Base-by-base conservation (phyloP, 768 basidiomycete species). In the Leccinellum luteum region DNA sequence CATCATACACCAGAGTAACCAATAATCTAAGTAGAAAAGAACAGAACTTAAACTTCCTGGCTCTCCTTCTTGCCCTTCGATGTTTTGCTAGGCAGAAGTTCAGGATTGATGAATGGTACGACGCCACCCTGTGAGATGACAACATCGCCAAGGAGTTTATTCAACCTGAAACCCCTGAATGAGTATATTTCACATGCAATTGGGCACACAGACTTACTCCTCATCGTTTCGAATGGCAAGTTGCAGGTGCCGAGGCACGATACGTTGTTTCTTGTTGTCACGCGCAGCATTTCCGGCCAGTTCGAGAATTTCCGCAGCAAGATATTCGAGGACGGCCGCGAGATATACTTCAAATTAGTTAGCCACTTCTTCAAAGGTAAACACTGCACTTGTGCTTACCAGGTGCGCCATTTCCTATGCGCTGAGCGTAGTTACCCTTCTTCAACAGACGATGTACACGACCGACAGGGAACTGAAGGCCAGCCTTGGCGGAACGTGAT, bases 61-160 rank as follows among this genome's bases (percentile, higher is more conserved):
- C 67, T 75, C 62, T 76, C 77, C 69, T 81, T 81, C 75, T 82
- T 83, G 69, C 78, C 80, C 69, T 78, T 81, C 53, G 73, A 70
- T 48, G 78, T 72, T 73, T 84, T 86, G 64, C 71, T 76, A 64
- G 82, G 82, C 55, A 83, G 67, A 32, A 83, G 77, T 65, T 75
- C 81, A 52, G 79, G 71, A 64, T 79, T 77, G 67, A 84, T 84
- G 66, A 72, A 70, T 53, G 79, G 80, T 25, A 81, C 74, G 45
- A 81, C 81, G 76, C 84, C 84, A 74, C 84, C 84, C 62, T 85
- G 83, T 35, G 82, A 84, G 74, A 85, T 85, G 69, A 82, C 78
- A 55, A 85, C 84, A 61, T 69, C 70, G 13, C 75, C 75, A 15
- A 77, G 75, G 25, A 76, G 76, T 52, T 61, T 76, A 64, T 74